phyloP scores from a whole-genome alignment of 2,329 filamentous ascomycete species.

The Graphilbum ipis-grandicollis region DNA sequence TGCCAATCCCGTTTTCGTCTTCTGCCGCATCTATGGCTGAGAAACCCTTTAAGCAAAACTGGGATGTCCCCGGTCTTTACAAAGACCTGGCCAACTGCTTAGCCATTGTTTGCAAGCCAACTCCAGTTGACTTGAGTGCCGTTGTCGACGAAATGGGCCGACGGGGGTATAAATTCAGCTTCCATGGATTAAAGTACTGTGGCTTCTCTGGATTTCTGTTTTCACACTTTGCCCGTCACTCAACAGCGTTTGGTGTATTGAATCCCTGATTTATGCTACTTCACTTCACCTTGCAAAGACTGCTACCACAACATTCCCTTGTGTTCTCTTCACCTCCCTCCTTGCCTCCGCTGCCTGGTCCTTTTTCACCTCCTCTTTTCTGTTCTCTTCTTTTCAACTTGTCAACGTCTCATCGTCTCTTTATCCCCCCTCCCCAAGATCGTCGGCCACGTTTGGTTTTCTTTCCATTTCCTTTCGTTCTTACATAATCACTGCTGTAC shows the following conservation, averaged over 20 bases:
- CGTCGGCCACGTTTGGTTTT: not conserved
- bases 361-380: too few species aligned
- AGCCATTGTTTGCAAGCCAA: slow-evolving; percentile 19
- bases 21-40: too few species aligned
- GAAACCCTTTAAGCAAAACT: too few species aligned
- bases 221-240: too few species aligned
- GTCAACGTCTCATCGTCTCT: not conserved
- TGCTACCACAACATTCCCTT: too few species aligned
- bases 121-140: slow-evolving; percentile 12
- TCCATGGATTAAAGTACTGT: slow-evolving; percentile 6
- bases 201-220: too few species aligned
- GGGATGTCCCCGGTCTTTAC: slow-evolving; percentile 22
- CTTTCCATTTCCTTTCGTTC: not conserved
- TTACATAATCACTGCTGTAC: not conserved
- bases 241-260: too few species aligned
- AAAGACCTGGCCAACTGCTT: slow-evolving; percentile 25
- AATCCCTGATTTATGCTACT: too few species aligned
- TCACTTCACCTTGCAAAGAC: too few species aligned
- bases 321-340: too few species aligned
- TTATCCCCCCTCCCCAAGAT: not conserved
- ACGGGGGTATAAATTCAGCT: slow-evolving; percentile 13
- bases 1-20: too few species aligned
- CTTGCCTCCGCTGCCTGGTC: too few species aligned
- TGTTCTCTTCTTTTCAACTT: not conserved
- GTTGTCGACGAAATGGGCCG: slow-evolving; percentile 11